phyloP scores from a whole-genome alignment of 2,329 filamentous ascomycete species.

The Paraphaeosphaeria minitans region DNA sequence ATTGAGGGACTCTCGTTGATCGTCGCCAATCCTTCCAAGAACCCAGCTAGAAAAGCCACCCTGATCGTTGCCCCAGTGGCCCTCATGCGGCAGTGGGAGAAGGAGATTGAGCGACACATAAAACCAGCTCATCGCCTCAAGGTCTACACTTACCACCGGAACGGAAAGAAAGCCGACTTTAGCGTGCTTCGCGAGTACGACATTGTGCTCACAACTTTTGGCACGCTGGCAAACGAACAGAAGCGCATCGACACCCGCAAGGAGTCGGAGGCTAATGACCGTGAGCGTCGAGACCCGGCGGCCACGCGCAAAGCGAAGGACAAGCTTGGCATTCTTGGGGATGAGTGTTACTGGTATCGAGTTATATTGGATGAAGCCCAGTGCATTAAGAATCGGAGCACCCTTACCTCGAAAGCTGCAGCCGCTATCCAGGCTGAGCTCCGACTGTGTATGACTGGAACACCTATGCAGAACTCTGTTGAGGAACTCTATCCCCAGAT shows the following conservation, averaged over 20 bases:
- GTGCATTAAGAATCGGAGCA: constrained; percentile 76
- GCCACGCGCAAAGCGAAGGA: constrained; percentile 27
- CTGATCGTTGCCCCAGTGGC: constrained; percentile 82
- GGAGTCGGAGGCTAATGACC: constrained; percentile 50
- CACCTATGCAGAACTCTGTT: constrained; percentile 61
- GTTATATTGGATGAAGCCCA: constrained; percentile 82
- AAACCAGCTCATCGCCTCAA: constrained; percentile 63
- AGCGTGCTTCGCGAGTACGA: constrained; percentile 68
- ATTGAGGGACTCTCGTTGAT: constrained; percentile 83
- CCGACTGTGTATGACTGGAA: constrained; percentile 78
- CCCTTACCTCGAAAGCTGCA: constrained; percentile 65
- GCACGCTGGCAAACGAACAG: constrained; percentile 69
- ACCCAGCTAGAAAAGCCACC: constrained; percentile 70
- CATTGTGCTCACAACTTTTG: constrained; percentile 80
- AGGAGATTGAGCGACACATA: constrained; percentile 75
- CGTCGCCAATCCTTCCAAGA: constrained; percentile 66
- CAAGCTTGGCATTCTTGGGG: constrained; percentile 59
- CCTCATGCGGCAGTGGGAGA: constrained; percentile 81
- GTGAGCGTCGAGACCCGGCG: constrained; percentile 45
- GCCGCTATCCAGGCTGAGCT: constrained; percentile 64
- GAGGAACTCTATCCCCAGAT: constrained; percentile 83
- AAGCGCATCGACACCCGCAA: constrained; percentile 64
- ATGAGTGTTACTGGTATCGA: constrained; percentile 59
- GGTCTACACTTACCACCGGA: constrained; percentile 71
- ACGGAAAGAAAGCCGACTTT: constrained; percentile 60